phyloP scores from a whole-genome alignment of 208 protist genomes.

The Trypanosoma boissoni region DNA sequence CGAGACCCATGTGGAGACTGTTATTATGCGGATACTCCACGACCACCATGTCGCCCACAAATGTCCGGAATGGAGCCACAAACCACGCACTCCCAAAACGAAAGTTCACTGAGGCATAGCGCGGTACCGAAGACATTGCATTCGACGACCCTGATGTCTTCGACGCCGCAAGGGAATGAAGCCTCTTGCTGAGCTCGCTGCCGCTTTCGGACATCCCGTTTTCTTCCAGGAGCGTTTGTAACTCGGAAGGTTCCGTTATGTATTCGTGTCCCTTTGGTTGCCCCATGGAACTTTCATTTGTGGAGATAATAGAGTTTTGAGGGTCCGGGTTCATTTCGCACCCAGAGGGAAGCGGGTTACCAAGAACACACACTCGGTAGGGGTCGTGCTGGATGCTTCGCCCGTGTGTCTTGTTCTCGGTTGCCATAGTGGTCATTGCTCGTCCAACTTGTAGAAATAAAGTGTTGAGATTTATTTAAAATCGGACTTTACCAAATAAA shows the following conservation, averaged over 20 bases:
- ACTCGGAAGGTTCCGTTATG: too few relatives aligned
- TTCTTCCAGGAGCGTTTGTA: too few relatives aligned
- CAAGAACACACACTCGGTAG: slow-evolving; percentile 10
- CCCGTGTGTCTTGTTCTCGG: background rate
- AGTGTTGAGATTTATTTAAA: background rate
- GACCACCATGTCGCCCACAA: slow-evolving; percentile 76
- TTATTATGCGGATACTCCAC: slow-evolving; percentile 71
- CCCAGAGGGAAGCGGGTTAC: background rate
- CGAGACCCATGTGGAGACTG: slow-evolving; percentile 75
- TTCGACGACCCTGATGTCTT: background rate
- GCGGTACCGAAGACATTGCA: slow-evolving; percentile 27
- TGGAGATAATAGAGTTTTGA: background rate
- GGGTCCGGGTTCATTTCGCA: background rate
- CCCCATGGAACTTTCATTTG: too few relatives aligned
- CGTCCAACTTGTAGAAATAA: background rate
- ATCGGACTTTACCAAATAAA: background rate
- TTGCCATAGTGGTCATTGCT: slow-evolving; percentile 7
- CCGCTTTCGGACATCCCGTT: slow-evolving; percentile 20
- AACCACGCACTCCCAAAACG: slow-evolving; percentile 88
- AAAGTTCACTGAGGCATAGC: slow-evolving; percentile 86
- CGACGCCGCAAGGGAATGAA: background rate
- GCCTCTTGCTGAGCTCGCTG: background rate
- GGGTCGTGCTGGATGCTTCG: slow-evolving; percentile 22
- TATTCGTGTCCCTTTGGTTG: too few relatives aligned
- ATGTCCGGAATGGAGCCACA: slow-evolving; percentile 73